Percentiles rank a stretch among this genome's conserved stretches.
phyloP scores from a whole-genome alignment of 176 grass and related monocot genomes.

The Saccharum spontaneum region DNA sequence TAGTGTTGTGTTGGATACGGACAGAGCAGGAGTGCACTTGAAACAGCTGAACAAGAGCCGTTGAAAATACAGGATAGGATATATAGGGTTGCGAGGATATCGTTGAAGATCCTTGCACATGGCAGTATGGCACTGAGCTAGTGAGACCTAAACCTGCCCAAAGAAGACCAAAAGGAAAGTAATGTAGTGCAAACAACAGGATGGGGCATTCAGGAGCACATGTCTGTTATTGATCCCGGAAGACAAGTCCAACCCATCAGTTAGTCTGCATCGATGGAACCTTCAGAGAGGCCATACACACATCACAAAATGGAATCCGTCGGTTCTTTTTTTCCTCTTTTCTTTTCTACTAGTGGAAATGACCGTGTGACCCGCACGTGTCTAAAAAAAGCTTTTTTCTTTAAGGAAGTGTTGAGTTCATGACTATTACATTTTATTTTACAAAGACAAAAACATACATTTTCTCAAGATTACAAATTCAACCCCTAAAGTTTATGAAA shows the following conservation, averaged over 20 bases:
- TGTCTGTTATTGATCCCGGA: not conserved
- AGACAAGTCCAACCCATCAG: no score
- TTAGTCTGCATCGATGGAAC: not conserved
- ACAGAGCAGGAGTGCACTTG: not conserved
- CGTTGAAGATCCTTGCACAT: slow-evolving; percentile 9
- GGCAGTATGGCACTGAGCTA: not conserved
- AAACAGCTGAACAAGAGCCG: not conserved
- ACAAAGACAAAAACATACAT: no score
- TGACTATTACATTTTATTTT: no score
- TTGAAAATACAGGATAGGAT: not conserved
- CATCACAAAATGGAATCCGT: not conserved
- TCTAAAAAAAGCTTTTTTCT: no score
- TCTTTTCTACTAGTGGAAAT: no score
- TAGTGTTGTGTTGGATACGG: not conserved
- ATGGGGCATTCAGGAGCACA: no score
- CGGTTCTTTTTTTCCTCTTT: not conserved
- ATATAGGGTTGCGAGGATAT: not conserved
- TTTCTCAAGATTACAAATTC: no score
- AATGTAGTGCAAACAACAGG: not conserved
- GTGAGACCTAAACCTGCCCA: not conserved
- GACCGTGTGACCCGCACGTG: no score
- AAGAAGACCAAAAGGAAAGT: not conserved
- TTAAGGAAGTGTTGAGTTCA: no score
- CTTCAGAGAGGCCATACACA: not conserved
- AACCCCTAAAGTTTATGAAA: no score